phyloP scores from a whole-genome alignment of 129 eudicot species.

The Ambrosia artemisiifolia region DNA sequence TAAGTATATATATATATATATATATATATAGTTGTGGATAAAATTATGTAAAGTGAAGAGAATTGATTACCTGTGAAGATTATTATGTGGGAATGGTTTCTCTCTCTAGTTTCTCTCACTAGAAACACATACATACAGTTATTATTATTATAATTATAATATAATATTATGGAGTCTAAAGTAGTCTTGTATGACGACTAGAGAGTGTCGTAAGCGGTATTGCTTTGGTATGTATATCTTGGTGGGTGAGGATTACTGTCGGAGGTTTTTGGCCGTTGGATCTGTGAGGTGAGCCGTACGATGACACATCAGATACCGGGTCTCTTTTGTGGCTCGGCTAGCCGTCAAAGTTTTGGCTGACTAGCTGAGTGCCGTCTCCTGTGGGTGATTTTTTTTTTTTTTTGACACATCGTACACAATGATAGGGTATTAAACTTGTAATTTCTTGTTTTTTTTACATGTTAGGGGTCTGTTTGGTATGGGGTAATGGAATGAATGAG shows the following conservation, averaged over 20 bases:
- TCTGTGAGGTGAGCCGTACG: constrained; percentile 15
- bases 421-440: no score
- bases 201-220: constrained; percentile 32
- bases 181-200: constrained; percentile 33
- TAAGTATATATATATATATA: constrained; percentile 3
- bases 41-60: background rate
- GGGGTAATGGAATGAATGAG: no score
- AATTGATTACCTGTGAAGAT: constrained; percentile 16
- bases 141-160: background rate
- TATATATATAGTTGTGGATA: no score
- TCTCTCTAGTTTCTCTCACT: constrained; percentile 18
- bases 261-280: constrained; percentile 19
- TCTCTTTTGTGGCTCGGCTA: constrained; percentile 17
- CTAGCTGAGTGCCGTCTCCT: background rate
- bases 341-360: constrained; percentile 1
- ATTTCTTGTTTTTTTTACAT: no score
- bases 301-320: constrained; percentile 12
- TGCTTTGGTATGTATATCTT: constrained; percentile 15
- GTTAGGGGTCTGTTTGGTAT: no score
- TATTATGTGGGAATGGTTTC: background rate
- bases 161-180: background rate
- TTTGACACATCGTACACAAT: no score
- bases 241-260: background rate
- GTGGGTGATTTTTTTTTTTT: no score
- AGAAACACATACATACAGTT: constrained; percentile 14